phyloP scores from a whole-genome alignment of 2,329 filamentous ascomycete genomes.

The Alternaria brassicicola region DNA sequence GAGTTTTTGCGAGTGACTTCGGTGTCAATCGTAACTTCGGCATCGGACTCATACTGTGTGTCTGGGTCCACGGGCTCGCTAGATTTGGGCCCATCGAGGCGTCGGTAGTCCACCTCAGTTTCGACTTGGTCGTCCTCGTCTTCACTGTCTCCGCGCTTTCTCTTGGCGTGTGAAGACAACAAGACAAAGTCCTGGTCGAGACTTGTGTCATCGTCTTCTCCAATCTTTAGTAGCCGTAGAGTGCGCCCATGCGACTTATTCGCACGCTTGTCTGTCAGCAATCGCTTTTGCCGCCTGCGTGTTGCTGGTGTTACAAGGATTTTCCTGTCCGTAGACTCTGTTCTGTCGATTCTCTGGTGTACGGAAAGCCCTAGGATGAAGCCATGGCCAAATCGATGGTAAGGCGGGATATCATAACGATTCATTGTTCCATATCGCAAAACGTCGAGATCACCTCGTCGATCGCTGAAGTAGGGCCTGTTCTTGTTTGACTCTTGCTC shows the following conservation, averaged over 20 bases:
- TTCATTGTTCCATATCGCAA: slow-evolving; percentile 76
- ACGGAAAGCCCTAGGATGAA: slow-evolving; percentile 70
- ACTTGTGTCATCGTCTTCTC: neutral
- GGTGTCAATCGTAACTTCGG: slow-evolving; percentile 24
- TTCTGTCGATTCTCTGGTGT: slow-evolving; percentile 69
- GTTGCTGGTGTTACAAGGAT: slow-evolving; percentile 44
- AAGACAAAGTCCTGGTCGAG: slow-evolving; percentile 40
- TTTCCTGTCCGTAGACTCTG: slow-evolving; percentile 60
- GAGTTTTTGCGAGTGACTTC: slow-evolving; percentile 60
- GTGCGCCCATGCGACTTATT: slow-evolving; percentile 33
- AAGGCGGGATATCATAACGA: slow-evolving; percentile 72
- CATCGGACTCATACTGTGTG: slow-evolving; percentile 40
- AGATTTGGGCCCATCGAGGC: slow-evolving; percentile 37
- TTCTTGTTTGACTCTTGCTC: slow-evolving; percentile 7
- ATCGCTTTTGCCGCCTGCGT: slow-evolving; percentile 55
- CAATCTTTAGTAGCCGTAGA: slow-evolving; percentile 32
- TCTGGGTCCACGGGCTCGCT: slow-evolving; percentile 45
- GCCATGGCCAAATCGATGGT: slow-evolving; percentile 71
- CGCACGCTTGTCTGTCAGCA: slow-evolving; percentile 45
- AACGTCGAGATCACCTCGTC: slow-evolving; percentile 77
- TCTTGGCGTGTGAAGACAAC: slow-evolving; percentile 27
- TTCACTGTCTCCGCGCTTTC: slow-evolving; percentile 27
- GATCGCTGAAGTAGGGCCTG: slow-evolving; percentile 59
- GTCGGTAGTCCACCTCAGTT: slow-evolving; percentile 45
- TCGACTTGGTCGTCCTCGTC: slow-evolving; percentile 16